Percentiles rank a stretch among this genome's conserved stretches.
These are phyloP conservation scores for Inga oerstediana DNA, from an alignment of 306 rosid species.

Conservation along the genomic window DNA sequence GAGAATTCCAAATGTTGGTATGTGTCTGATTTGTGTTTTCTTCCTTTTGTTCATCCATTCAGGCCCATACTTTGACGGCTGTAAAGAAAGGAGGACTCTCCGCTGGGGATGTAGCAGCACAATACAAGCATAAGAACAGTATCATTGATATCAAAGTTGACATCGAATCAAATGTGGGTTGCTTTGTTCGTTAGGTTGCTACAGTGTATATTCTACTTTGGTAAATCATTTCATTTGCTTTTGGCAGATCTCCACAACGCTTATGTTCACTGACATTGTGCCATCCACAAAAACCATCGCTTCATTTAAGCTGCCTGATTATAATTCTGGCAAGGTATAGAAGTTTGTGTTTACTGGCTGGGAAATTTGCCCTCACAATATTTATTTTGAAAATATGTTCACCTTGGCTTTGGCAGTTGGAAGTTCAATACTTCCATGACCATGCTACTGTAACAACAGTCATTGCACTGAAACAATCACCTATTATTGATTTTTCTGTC, in stretches of 20 bases:
- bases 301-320: conserved; percentile 78
- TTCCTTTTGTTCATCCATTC: conserved; percentile 15
- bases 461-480: conserved; percentile 67
- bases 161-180: conserved; percentile 80
- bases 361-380: not conserved
- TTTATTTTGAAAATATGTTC: conserved; percentile 16
- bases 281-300: conserved; percentile 93
- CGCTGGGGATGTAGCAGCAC: conserved; percentile 75
- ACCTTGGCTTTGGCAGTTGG: conserved; percentile 60
- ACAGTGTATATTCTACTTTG: conserved; percentile 17
- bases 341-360: conserved; percentile 13
- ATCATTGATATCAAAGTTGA: conserved; percentile 81
- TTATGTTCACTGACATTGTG: conserved; percentile 69
- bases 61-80: conserved; percentile 92
- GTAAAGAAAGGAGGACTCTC: conserved; percentile 91
- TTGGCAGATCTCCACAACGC: conserved; percentile 65
- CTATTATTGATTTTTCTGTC: conserved; percentile 73
- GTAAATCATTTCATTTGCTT: conserved; percentile 25
- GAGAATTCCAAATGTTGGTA: conserved; percentile 22
- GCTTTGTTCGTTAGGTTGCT: conserved; percentile 28
- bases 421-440: conserved; percentile 91
- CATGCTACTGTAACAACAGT: conserved; percentile 77
- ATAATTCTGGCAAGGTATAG: conserved; percentile 88
- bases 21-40: conserved; percentile 12
- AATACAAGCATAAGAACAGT: conserved; percentile 79